Base-by-base conservation (phyloP, 768 basidiomycete species). In the Hemileccinum impolitum region DNA sequence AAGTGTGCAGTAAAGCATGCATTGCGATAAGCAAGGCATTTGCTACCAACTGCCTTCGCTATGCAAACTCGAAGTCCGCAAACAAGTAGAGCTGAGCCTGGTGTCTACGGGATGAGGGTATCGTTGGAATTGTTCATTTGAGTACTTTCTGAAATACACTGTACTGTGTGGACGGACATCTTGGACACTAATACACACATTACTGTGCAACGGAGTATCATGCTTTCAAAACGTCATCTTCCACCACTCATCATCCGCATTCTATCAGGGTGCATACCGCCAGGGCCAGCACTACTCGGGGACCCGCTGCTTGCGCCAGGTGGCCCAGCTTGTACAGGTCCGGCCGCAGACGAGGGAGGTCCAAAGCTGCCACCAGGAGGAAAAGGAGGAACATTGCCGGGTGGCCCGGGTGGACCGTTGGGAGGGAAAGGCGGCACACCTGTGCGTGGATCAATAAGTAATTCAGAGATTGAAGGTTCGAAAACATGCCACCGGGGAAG, bases 241-340 rank as follows among this genome's bases (percentile, higher is more conserved):
- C 68, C 57, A 43, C 51, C 39, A 30, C 67, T 76, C 84, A 92
- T 81, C 89, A 92, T 90, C 50, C 87, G 76, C 66, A 88, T 58
- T 50, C 90, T 78, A 68, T 92, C 90, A 10, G 90, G 90, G 64
- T 92, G 90, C 55, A 92, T 90, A n/a, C 76, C 77, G n/a, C 75
- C 81, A 37, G 85, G 82, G 17, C 77, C 77, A 17, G 64, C 65
- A 57, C 55, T 65, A 18, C 64, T 64, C 4, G 76, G 69, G 40
- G 47, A 2, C 3, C 52, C 63, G 35, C 54, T 58, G 23, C 55
- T 52, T 57, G 53, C 51, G 38, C 59, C 67, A 8, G 77, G 75
- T 40, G 78, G 67, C 52, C 79, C 75, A 26, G 40, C 51, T 23
- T 50, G 57, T 15, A 78, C 74, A 43, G 81, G 77, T 63, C 42